phyloP scores from a whole-genome alignment of 2,329 filamentous ascomycete genomes.

The Aspergillus amoenus region DNA sequence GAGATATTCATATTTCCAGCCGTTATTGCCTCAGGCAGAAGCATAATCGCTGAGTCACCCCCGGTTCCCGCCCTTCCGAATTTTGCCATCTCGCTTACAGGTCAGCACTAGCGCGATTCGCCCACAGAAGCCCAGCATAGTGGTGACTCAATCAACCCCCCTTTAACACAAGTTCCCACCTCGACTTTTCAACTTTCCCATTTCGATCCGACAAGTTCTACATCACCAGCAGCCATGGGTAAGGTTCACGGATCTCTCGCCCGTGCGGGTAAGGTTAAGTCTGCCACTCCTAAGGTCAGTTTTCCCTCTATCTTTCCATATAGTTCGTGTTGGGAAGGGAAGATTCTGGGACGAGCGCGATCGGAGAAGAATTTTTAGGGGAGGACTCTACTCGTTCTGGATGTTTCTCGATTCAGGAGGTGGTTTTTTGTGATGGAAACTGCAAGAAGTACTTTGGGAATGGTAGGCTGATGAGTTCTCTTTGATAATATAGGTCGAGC shows the following conservation, averaged over 20 bases:
- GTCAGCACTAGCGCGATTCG: slow-evolving; percentile 18
- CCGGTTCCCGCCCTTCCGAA: background rate
- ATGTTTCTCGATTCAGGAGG: background rate
- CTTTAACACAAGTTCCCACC: slow-evolving; percentile 7
- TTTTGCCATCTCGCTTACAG: slow-evolving; percentile 22
- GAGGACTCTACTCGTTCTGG: background rate
- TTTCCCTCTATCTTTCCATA: background rate
- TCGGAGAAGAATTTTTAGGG: background rate
- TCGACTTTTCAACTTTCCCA: slow-evolving; percentile 18
- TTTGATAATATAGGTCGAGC: slow-evolving; percentile 18
- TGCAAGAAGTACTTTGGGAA: background rate
- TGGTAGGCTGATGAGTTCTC: slow-evolving; percentile 9
- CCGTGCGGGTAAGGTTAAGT: slow-evolving; percentile 28
- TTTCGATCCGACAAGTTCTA: slow-evolving; percentile 22
- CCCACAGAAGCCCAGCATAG: slow-evolving; percentile 18
- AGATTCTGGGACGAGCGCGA: background rate
- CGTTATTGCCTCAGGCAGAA: slow-evolving; percentile 18
- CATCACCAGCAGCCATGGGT: slow-evolving; percentile 68
- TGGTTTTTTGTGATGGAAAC: background rate
- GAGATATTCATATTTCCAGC: background rate
- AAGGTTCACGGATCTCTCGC: slow-evolving; percentile 80
- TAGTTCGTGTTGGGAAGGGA: background rate
- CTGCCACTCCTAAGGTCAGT: slow-evolving; percentile 23
- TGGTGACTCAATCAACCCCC: slow-evolving; percentile 13
- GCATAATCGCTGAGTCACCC: background rate